Evolutionary conservation across 495 filamentous ascomycete genomes (phyloP), one percentile per base, ranked within the genome.

Genomic region (Echria macrotheca): DNA sequence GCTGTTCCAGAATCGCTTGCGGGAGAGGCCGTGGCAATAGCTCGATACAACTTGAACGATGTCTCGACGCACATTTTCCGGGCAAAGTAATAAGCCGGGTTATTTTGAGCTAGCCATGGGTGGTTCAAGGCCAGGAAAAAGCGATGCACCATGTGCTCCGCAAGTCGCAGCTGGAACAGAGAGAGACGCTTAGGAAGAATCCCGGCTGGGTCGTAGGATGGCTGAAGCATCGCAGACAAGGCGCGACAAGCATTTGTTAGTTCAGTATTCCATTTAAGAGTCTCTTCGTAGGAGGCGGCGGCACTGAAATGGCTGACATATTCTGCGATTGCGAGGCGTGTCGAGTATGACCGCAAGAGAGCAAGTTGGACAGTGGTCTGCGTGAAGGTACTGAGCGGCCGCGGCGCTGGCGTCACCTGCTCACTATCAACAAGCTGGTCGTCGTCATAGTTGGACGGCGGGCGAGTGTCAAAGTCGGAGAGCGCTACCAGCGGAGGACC

Each of bases 381-480:
- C 0, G 70, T 72, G 33, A 69, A 72, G 31, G 61, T 36, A 35
- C 43, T 28, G 28, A 55, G 39, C 0, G 59, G 52, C 7, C 59
- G 43, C 0, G 59, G 57, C 24, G 29, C 28, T 5, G 54, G 28
- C 4, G 52, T 19, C 3, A 36, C 17, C 38, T 61, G 44, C n/a
- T 50, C 48, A 22, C 54, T 46, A 2, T 70, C 68, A 9, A 22
- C 26, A 22, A 76, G 50, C 40, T 76, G 67, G 1, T 60, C 57
- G 47, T 77, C 73, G 41, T 73, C 66, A 18, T 79, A 71, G 45
- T 84, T 83, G 21, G 70, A 60, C 9, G 76, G 74, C 5, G 72
- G 69, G 5, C 69, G 64, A 2, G 77, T 78, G 47, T 84, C 81
- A 47, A 76, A 84, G 55, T 85, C 80, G 1, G 68, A 63, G 3